Percentiles rank a stretch among this genome's conserved stretches.
Conservation (phyloP, 805 yeast species). For the Pichia kluyveri region DNA sequence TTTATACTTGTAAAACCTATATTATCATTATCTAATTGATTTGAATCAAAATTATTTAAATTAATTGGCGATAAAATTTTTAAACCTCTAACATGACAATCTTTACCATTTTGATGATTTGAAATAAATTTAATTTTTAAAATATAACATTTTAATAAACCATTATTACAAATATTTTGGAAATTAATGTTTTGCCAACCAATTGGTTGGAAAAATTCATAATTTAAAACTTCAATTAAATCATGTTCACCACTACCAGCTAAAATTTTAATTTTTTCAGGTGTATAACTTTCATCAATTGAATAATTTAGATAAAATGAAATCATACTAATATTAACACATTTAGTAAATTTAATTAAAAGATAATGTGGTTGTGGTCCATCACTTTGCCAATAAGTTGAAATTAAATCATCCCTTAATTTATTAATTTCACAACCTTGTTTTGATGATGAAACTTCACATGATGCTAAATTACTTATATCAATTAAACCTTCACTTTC, state of each 20-base stretch:
- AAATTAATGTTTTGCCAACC: slow-evolving; percentile 74
- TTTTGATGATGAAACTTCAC: slow-evolving; percentile 76
- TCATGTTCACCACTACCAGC: slow-evolving; percentile 82
- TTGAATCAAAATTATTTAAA: slow-evolving; percentile 16
- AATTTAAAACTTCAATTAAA: slow-evolving; percentile 52
- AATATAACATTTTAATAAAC: slow-evolving; percentile 56
- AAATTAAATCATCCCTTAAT: slow-evolving; percentile 64
- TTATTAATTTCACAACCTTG: slow-evolving; percentile 64
- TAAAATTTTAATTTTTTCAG: slow-evolving; percentile 50
- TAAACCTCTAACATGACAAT: slow-evolving; percentile 77
- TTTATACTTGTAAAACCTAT: slow-evolving; percentile 27
- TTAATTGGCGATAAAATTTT: slow-evolving; percentile 41
- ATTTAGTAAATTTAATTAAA: slow-evolving; percentile 70
- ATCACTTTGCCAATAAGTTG: slow-evolving; percentile 89
- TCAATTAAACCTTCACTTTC: slow-evolving; percentile 59
- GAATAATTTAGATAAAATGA: slow-evolving; percentile 62
- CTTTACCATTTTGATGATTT: slow-evolving; percentile 94
- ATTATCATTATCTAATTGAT: slow-evolving; percentile 15
- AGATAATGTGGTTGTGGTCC: slow-evolving; percentile 83
- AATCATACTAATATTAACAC: slow-evolving; percentile 58
- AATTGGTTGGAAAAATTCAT: slow-evolving; percentile 52
- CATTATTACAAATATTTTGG: slow-evolving; percentile 43
- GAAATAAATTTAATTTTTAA: slow-evolving; percentile 53
- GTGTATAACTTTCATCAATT: slow-evolving; percentile 89
- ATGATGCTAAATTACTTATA: slow-evolving; percentile 70